phyloP scores from a whole-genome alignment of 306 rosid species.

The Begonia peltatifolia region DNA sequence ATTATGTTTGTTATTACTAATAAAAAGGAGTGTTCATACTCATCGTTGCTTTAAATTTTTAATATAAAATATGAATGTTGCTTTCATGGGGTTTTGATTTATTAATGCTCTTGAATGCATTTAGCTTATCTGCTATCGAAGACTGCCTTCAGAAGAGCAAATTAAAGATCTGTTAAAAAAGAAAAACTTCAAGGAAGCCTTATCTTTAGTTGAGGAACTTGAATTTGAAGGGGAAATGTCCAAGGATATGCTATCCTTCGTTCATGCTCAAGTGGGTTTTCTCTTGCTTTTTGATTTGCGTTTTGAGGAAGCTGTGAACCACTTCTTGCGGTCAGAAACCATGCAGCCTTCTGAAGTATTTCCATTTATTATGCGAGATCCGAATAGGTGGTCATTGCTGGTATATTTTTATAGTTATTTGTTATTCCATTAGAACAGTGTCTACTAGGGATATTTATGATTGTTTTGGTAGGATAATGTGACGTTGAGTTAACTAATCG shows the following conservation, averaged over 20 bases:
- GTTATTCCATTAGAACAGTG: too few relatives aligned
- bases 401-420: slow-evolving; percentile 21
- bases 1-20: too few relatives aligned
- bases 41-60: too few relatives aligned
- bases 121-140: slow-evolving; percentile 74
- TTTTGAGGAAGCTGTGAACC: slow-evolving; percentile 94
- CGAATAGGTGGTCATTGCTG: slow-evolving; percentile 98
- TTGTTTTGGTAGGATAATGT: too few relatives aligned
- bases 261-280: slow-evolving; percentile 97
- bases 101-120: slow-evolving; percentile 12
- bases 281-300: slow-evolving; percentile 90
- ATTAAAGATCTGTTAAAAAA: slow-evolving; percentile 78
- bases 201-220: slow-evolving; percentile 83
- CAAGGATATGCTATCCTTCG: slow-evolving; percentile 75
- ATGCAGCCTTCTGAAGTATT: slow-evolving; percentile 96
- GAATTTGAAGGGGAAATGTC: slow-evolving; percentile 80
- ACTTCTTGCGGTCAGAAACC: slow-evolving; percentile 75
- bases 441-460: too few relatives aligned
- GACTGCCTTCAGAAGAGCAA: slow-evolving; percentile 79
- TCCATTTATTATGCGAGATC: slow-evolving; percentile 91
- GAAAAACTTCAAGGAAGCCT: slow-evolving; percentile 75
- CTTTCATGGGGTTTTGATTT: not conserved
- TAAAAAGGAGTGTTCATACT: too few relatives aligned
- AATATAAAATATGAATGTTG: too few relatives aligned
- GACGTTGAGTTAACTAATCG: too few relatives aligned